Evolutionary conservation across 305 asterid species (phyloP).

Genomic region (Solanum hybrid): DNA sequence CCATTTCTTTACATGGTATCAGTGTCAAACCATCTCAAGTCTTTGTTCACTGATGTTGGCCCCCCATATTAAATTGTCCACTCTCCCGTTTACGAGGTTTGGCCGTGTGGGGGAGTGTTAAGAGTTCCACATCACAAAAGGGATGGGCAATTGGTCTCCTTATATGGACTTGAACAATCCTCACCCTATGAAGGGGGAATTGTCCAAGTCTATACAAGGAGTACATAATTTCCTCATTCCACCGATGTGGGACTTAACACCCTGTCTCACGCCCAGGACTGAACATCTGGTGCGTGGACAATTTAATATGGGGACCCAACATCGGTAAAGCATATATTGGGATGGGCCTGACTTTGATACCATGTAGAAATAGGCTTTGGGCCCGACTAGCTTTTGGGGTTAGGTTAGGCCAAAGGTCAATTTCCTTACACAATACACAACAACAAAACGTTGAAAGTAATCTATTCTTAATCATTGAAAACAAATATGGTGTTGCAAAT

Average conservation of each 20-base stretch:
- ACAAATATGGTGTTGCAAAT: neutral
- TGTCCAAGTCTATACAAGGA: neutral
- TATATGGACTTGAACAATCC: neutral
- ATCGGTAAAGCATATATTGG: neutral
- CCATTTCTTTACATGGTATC: neutral
- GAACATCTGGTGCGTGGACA: neutral
- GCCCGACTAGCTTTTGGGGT: neutral
- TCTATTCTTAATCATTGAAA: neutral
- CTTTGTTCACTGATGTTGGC: neutral
- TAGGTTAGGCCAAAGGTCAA: neutral
- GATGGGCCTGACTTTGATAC: neutral
- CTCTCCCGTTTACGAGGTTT: neutral
- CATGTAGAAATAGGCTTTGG: neutral
- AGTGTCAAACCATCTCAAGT: neutral
- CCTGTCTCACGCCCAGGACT: neutral
- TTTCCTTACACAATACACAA: neutral
- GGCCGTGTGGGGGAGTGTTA: neutral
- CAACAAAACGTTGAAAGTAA: neutral
- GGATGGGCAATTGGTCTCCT: neutral
- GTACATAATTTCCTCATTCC: neutral
- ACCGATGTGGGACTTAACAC: neutral
- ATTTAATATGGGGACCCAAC: neutral
- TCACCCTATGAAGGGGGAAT: neutral
- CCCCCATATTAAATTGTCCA: neutral
- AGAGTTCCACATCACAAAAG: neutral